Evolutionary conservation across 176 grass and related monocot genomes (phyloP), one percentile per base, ranked within the genome.

Genomic region (Oryza brachyantha): DNA sequence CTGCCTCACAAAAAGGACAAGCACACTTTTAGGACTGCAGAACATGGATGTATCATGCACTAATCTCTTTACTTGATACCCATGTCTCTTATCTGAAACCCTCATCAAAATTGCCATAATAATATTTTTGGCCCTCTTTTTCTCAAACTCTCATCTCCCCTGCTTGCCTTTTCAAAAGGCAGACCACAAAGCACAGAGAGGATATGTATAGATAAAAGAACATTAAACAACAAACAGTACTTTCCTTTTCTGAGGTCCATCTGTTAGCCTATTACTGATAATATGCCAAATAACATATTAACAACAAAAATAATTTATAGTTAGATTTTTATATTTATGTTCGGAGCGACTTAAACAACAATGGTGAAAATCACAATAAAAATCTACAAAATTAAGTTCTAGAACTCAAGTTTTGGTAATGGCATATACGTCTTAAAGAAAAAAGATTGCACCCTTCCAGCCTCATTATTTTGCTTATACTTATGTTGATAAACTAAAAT

Each of bases 1-100:
- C 60, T 35, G 5, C 68, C 4, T 68, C 54, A 37, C 40, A 61
- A 76, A 81, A 76, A 63, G 78, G 54, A 63, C 40, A 61, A 55
- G 26, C 85, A 64, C 61, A 46, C 39, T 68, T 84, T 81, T 19
- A 84, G 42, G 42, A 70, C 64, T 25, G 70, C 43, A 24, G 40
- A 80, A 80, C 75, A 70, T 84, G 81, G 75, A 42, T 25, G 39
- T 41, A 46, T 78, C 52, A 74, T 74, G 77, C 43, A 67, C 39
- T 70, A 64, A 60, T 81, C 61, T 80, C 29, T 37, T 75, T 60
- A 57, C 57, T 37, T 73, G 55, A 68, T 88, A 72, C 63, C 37
- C 67, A 36, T 57, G 59, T 71, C 14, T 27, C 41, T 79, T 61
- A 36, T 81, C 77, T 86, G 17, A 85, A 13, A 52, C 28, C 26